phyloP scores from a whole-genome alignment of 768 basidiomycete species.

The Boletus sensibilis region DNA sequence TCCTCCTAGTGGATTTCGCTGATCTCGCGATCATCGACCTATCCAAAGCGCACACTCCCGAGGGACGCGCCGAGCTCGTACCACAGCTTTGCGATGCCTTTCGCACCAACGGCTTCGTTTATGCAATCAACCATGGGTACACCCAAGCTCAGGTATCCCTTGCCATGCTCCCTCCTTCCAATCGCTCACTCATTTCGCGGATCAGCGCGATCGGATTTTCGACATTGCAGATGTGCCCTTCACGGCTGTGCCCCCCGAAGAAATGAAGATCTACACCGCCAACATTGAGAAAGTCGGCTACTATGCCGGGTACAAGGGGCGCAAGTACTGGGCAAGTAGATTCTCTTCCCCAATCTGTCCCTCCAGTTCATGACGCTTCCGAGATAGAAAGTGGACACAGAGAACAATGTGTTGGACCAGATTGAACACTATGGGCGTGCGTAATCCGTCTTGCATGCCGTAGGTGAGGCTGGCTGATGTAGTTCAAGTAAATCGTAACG shows the following conservation, averaged over 20 bases:
- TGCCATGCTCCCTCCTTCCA: background rate
- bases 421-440: conserved; percentile 59
- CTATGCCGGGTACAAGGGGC: conserved; percentile 50
- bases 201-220: conserved; percentile 46
- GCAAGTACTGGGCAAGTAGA: conserved; percentile 45
- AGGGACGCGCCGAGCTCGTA: conserved; percentile 43
- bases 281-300: conserved; percentile 41
- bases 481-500: conserved; percentile 45
- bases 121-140: conserved; percentile 40
- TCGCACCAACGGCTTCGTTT: conserved; percentile 40
- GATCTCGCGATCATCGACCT: conserved; percentile 55
- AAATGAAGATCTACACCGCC: conserved; percentile 39
- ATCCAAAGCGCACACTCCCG: conserved; percentile 38
- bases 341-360: background rate
- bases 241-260: conserved; percentile 38
- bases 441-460: conserved; percentile 12
- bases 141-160: conserved; percentile 35
- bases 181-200: conserved; percentile 14
- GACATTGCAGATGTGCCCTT: conserved; percentile 49
- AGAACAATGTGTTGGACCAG: conserved; percentile 56
- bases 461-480: background rate
- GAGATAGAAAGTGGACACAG: conserved; percentile 51
- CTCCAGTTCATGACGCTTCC: background rate
- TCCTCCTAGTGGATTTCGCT: conserved; percentile 44
- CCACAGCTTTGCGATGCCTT: conserved; percentile 47